Evolutionary conservation across 2,329 filamentous ascomycete genomes (phyloP).

Genomic region (Cladosporium colombiae): DNA sequence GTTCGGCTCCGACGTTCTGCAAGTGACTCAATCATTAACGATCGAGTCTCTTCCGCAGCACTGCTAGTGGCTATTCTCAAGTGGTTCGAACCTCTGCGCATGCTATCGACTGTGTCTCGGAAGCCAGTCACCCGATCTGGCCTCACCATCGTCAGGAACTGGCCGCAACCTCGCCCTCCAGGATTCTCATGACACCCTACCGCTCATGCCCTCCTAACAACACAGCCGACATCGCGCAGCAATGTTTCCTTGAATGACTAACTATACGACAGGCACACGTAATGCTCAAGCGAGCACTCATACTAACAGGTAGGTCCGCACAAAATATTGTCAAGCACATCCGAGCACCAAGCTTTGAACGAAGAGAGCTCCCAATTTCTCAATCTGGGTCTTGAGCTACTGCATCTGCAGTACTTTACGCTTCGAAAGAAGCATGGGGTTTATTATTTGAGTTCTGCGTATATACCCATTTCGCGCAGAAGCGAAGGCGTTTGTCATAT

Average conservation of each 20-base stretch:
- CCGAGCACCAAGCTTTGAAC: neutral
- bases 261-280: neutral
- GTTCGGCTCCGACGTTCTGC: neutral
- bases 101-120: neutral
- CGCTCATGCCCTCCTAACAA: conserved; percentile 1
- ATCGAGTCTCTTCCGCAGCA: neutral
- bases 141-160: neutral
- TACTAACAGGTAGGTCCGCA: conserved; percentile 7
- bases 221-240: conserved; percentile 2
- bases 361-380: neutral
- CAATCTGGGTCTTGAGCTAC: neutral
- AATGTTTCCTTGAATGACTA: neutral
- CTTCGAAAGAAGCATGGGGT: neutral
- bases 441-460: conserved; percentile 6
- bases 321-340: neutral
- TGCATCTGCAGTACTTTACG: neutral
- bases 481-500: neutral
- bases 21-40: neutral
- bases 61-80: neutral
- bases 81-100: neutral
- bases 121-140: neutral
- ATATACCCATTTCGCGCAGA: conserved; percentile 8
- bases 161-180: neutral
- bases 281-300: conserved; percentile 8
- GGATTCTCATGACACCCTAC: neutral